These are phyloP conservation scores for Suillus ampliporus DNA, from an alignment of 768 basidiomycete species.

Conservation along the genomic window DNA sequence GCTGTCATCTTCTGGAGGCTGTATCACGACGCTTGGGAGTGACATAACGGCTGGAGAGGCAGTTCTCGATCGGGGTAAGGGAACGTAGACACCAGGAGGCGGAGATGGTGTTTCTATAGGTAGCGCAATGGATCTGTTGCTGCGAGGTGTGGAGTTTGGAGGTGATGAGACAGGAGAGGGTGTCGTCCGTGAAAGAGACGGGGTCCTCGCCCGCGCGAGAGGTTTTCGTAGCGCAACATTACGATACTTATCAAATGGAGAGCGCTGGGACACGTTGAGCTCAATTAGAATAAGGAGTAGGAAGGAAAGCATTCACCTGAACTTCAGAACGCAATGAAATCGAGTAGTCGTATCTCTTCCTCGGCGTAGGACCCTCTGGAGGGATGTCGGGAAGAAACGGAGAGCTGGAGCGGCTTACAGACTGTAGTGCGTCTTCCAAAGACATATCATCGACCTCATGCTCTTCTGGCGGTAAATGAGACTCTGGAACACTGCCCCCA, in stretches of 20 bases:
- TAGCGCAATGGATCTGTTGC: slow-evolving; percentile 50
- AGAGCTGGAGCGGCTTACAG: slow-evolving; percentile 60
- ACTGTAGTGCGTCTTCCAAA: slow-evolving; percentile 60
- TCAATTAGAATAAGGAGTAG: slow-evolving; percentile 8
- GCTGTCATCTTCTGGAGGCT: slow-evolving; percentile 24
- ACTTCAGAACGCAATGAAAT: slow-evolving; percentile 64
- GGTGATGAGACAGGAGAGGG: slow-evolving; percentile 65
- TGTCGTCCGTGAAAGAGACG: slow-evolving; percentile 67
- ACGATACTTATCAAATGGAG: slow-evolving; percentile 66
- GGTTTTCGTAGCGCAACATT: slow-evolving; percentile 65
- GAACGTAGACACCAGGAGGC: slow-evolving; percentile 48
- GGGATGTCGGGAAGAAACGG: slow-evolving; percentile 46
- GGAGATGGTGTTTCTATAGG: slow-evolving; percentile 53
- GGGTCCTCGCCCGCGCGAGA: slow-evolving; percentile 59
- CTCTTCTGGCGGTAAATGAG: slow-evolving; percentile 55
- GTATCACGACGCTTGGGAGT: slow-evolving; percentile 29
- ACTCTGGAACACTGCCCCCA: slow-evolving; percentile 58
- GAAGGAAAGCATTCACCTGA: slow-evolving; percentile 47
- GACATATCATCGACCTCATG: slow-evolving; percentile 52
- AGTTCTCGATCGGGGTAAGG: slow-evolving; percentile 57
- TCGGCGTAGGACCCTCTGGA: slow-evolving; percentile 47
- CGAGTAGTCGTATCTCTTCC: slow-evolving; percentile 61
- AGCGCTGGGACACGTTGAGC: slow-evolving; percentile 47
- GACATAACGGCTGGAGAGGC: slow-evolving; percentile 51
- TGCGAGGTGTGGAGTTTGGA: slow-evolving; percentile 67